Evolutionary conservation across 176 grass and related monocot species (phyloP).

Genomic region (Phragmites australis): DNA sequence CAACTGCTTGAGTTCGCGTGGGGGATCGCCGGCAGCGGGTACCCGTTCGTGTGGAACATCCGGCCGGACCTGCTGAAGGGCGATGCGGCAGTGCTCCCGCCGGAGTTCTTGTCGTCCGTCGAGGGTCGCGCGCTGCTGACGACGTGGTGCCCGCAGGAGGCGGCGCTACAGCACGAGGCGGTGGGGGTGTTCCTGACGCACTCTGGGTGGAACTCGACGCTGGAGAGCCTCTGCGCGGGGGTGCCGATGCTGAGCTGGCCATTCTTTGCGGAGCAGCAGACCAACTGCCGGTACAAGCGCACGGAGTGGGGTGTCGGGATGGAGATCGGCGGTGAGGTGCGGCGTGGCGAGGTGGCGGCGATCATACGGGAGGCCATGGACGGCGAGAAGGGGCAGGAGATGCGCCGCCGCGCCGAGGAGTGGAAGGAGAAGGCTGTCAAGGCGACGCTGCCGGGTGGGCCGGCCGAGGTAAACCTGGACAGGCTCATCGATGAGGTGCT

Average conservation of each 20-base stretch:
- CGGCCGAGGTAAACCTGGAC: constrained; percentile 6
- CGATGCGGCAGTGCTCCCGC: constrained; percentile 44
- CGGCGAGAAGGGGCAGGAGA: constrained; percentile 60
- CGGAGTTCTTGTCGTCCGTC: constrained; percentile 49
- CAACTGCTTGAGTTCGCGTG: constrained; percentile 73
- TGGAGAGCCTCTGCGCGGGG: constrained; percentile 67
- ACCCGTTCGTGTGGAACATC: constrained; percentile 68
- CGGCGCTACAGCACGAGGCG: constrained; percentile 53
- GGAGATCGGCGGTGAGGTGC: constrained; percentile 65
- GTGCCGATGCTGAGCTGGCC: constrained; percentile 83
- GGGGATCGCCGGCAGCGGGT: constrained; percentile 62
- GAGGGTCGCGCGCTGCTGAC: constrained; percentile 49
- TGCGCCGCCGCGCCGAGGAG: constrained; percentile 46
- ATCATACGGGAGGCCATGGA: constrained; percentile 59
- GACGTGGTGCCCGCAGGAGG: constrained; percentile 74
- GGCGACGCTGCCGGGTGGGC: constrained; percentile 33
- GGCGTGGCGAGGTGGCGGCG: constrained; percentile 43
- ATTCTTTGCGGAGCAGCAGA: constrained; percentile 77
- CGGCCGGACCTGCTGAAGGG: constrained; percentile 64
- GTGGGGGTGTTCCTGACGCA: constrained; percentile 71
- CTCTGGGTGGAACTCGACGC: constrained; percentile 77
- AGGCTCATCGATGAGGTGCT: constrained; percentile 36
- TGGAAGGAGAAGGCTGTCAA: constrained; percentile 44
- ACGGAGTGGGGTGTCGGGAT: constrained; percentile 69
- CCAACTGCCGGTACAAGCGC: constrained; percentile 63